Conservation (phyloP, 2,329 filamentous ascomycete genomes). For the Fusarium sp. region DNA sequence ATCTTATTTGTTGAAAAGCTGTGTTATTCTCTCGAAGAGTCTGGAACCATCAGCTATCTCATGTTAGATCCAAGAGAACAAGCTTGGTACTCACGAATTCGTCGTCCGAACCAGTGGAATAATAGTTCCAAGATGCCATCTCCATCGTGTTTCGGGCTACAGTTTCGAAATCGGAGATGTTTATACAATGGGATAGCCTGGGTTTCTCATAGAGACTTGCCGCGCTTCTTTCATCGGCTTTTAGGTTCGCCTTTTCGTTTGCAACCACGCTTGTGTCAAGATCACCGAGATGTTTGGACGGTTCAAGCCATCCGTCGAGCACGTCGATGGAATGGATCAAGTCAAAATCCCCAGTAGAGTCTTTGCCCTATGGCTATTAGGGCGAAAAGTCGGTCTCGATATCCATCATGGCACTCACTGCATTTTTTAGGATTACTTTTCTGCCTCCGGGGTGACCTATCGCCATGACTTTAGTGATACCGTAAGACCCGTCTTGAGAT, state of each 20-base stretch:
- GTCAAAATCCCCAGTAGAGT: conserved; percentile 25
- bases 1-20: conserved; percentile 9
- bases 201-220: neutral
- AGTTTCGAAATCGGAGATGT: conserved; percentile 16
- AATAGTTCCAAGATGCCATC: conserved; percentile 25
- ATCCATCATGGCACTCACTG: neutral
- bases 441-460: conserved; percentile 22
- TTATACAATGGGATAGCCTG: conserved; percentile 16
- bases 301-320: conserved; percentile 24
- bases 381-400: neutral
- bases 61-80: no score
- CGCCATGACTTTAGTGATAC: neutral
- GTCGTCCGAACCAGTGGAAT: conserved; percentile 28
- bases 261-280: conserved; percentile 2
- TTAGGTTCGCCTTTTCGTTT: neutral
- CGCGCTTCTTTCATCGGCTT: neutral
- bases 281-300: conserved; percentile 15
- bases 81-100: conserved; percentile 16
- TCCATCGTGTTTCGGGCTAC: conserved; percentile 16
- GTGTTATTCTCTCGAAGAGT: conserved; percentile 18
- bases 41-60: neutral
- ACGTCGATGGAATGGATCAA: conserved; percentile 25
- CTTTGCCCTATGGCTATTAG: conserved; percentile 5
- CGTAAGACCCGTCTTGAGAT: no score
- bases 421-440: conserved; percentile 33